A percentile compares a stretch with the other conserved stretches of the same genome.
Conservation (phyloP, 2,329 filamentous ascomycete species). For the Xylariaceae sp. region DNA sequence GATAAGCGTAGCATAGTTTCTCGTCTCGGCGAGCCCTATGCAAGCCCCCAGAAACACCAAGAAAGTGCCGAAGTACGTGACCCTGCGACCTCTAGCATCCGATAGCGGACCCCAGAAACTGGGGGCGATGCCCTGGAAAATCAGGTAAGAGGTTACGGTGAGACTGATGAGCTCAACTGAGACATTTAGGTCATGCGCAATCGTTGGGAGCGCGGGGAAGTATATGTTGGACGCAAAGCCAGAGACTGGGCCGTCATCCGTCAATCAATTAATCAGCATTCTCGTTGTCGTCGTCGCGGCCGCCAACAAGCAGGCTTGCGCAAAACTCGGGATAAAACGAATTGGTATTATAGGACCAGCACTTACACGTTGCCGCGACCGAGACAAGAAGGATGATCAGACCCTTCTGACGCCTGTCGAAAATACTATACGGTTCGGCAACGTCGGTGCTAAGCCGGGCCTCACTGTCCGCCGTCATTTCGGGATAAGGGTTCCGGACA, state of each 20-base stretch:
- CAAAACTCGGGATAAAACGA: neutral
- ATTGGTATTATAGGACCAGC: neutral
- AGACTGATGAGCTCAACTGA: slow-evolving; percentile 39
- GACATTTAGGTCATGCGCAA: slow-evolving; percentile 43
- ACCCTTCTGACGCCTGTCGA: slow-evolving; percentile 46
- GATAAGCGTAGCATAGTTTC: slow-evolving; percentile 43
- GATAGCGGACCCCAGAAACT: slow-evolving; percentile 48
- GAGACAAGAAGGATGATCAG: slow-evolving; percentile 46
- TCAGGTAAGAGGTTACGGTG: slow-evolving; percentile 45
- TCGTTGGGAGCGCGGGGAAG: slow-evolving; percentile 44
- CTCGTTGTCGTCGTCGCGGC: neutral
- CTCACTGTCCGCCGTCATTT: slow-evolving; percentile 2
- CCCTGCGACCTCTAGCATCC: slow-evolving; percentile 44
- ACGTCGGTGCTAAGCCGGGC: neutral
- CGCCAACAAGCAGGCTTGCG: neutral
- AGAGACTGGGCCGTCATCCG: slow-evolving; percentile 32
- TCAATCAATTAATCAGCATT: neutral
- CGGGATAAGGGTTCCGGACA: neutral
- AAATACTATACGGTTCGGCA: slow-evolving; percentile 45
- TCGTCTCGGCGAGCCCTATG: slow-evolving; percentile 44
- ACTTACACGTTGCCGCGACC: slow-evolving; percentile 47
- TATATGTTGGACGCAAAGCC: slow-evolving; percentile 45
- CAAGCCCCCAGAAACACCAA: slow-evolving; percentile 45
- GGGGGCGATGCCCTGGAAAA: slow-evolving; percentile 54
- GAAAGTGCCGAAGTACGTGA: slow-evolving; percentile 47